Evolutionary conservation across 169 alveolate species (phyloP).

Genomic region (Eimeria brunetti): DNA sequence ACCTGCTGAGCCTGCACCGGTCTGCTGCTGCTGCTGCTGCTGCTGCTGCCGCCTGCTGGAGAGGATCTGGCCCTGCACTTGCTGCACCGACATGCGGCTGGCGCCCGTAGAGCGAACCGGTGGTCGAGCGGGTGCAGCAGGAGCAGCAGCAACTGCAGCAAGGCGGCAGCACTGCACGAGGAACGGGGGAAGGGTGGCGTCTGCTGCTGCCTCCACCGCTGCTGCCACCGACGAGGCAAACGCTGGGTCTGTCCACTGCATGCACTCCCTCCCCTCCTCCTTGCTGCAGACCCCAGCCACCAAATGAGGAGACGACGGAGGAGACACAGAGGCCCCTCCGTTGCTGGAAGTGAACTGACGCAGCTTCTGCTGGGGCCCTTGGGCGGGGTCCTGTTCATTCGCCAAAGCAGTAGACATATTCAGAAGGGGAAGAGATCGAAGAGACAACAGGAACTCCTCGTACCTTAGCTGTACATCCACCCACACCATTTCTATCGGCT

Average conservation of each 20-base stretch:
- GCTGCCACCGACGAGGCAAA: constrained; percentile 44
- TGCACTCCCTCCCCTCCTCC: neutral
- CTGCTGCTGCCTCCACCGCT: constrained; percentile 55
- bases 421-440: constrained; percentile 46
- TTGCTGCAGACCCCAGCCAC: neutral
- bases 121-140: neutral
- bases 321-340: neutral
- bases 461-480: constrained; percentile 46
- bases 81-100: constrained; percentile 55
- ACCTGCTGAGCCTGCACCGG: neutral
- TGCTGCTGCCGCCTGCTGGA: constrained; percentile 66
- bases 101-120: constrained; percentile 20
- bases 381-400: neutral
- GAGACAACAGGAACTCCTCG: constrained; percentile 47
- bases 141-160: constrained; percentile 67
- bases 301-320: neutral
- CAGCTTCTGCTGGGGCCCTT: neutral
- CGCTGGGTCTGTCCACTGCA: constrained; percentile 30
- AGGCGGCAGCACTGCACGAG: constrained; percentile 73
- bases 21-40: constrained; percentile 38
- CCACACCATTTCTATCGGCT: constrained; percentile 52
- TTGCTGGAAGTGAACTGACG: neutral
- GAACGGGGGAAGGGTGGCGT: constrained; percentile 43
- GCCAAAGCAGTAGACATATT: neutral
- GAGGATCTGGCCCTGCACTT: constrained; percentile 13